These are phyloP conservation scores for Mycena belliarum DNA, from an alignment of 768 basidiomycete genomes.

Conservation along the genomic window DNA sequence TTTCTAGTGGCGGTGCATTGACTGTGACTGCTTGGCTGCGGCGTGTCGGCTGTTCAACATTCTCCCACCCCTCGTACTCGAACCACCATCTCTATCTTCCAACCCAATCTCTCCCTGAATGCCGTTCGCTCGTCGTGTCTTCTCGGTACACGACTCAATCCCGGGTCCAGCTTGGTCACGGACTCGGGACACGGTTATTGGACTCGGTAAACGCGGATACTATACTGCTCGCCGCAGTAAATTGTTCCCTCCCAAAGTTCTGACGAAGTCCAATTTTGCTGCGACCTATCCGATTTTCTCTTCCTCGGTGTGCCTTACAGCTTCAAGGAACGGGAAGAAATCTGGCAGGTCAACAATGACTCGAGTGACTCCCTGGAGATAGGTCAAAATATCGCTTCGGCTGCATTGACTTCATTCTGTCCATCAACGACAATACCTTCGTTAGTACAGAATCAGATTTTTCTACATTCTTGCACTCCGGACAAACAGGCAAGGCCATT, in stretches of 20 bases:
- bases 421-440: slow-evolving; percentile 2
- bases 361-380: slow-evolving; percentile 9
- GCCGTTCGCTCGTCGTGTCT: too few species aligned
- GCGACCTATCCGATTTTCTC: slow-evolving; percentile 4
- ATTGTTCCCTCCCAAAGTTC: background rate
- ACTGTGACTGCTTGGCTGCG: background rate
- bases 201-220: background rate
- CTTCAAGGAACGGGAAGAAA: background rate
- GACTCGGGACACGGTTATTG: too few species aligned
- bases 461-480: background rate
- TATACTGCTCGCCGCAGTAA: background rate
- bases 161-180: too few species aligned
- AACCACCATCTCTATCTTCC: too few species aligned
- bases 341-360: background rate
- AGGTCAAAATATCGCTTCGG: background rate
- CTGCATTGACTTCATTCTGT: background rate
- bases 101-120: too few species aligned
- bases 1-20: background rate
- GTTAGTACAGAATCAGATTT: slow-evolving; percentile 17
- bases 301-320: background rate
- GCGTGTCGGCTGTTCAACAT: background rate
- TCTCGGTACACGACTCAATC: too few species aligned
- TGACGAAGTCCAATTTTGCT: background rate
- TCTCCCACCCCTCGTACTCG: too few species aligned
- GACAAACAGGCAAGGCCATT: slow-evolving; percentile 13